Percentiles rank a stretch among this genome's conserved stretches.
Conservation (phyloP, 2,329 filamentous ascomycete species). For the Colletotrichum neosansevieriae region DNA sequence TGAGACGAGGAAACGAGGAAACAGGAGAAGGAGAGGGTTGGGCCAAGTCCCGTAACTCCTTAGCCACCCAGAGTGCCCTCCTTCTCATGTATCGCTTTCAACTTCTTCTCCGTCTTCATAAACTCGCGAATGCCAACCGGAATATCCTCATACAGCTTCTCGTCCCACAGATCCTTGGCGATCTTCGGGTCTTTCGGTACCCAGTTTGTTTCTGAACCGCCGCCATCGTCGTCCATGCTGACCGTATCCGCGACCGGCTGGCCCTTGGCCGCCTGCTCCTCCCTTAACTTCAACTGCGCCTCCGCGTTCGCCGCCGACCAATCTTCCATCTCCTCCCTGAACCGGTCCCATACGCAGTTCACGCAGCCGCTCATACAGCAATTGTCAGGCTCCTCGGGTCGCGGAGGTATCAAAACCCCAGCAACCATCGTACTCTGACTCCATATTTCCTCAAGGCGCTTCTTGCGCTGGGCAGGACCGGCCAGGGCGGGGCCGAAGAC, state of each 20-base stretch:
- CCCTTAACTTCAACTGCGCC: slow-evolving; percentile 68
- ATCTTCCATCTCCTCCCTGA: slow-evolving; percentile 90
- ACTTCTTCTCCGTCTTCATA: slow-evolving; percentile 94
- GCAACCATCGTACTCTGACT: slow-evolving; percentile 75
- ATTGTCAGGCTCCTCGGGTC: slow-evolving; percentile 91
- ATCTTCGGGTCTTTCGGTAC: slow-evolving; percentile 55
- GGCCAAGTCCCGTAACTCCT: slow-evolving; percentile 36
- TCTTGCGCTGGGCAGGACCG: slow-evolving; percentile 77
- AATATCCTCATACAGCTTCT: slow-evolving; percentile 81
- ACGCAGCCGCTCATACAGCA: slow-evolving; percentile 99
- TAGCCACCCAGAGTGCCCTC: slow-evolving; percentile 64
- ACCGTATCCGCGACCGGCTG: slow-evolving; percentile 51
- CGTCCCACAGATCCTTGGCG: slow-evolving; percentile 68
- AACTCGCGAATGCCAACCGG: slow-evolving; percentile 96
- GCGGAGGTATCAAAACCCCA: slow-evolving; percentile 85
- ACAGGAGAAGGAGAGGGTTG: background rate
- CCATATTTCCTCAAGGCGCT: slow-evolving; percentile 68
- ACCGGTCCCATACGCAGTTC: slow-evolving; percentile 96
- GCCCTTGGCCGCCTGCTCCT: slow-evolving; percentile 42
- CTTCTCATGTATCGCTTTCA: slow-evolving; percentile 79
- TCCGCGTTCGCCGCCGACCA: slow-evolving; percentile 78
- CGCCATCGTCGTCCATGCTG: slow-evolving; percentile 85
- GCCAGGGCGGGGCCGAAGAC: slow-evolving; percentile 86
- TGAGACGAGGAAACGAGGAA: slow-evolving; percentile 2
- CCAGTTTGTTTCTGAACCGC: slow-evolving; percentile 80